Percentiles rank a stretch among this genome's conserved stretches.
Conservation (phyloP, 2,329 filamentous ascomycete species). For the Cladosporium sp. region DNA sequence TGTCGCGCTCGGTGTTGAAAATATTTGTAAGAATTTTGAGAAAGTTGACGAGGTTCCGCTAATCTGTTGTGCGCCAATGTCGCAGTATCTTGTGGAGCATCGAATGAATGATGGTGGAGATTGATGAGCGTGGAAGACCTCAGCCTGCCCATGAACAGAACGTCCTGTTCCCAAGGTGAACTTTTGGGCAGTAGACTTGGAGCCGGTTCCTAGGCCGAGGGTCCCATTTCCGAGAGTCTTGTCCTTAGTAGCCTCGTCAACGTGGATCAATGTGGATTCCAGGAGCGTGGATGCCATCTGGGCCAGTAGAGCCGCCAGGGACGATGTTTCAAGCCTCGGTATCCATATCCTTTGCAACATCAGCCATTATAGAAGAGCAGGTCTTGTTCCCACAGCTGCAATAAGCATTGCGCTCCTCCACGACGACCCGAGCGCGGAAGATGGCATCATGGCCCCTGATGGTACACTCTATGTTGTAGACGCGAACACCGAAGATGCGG, state of each 20-base stretch:
- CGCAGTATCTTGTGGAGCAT: too few species aligned
- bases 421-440: constrained; percentile 88
- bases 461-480: constrained; percentile 82
- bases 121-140: too few species aligned
- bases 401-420: constrained; percentile 84
- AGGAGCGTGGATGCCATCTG: constrained; percentile 71
- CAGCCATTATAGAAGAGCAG: constrained; percentile 73
- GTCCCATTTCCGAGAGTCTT: constrained; percentile 71
- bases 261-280: constrained; percentile 79
- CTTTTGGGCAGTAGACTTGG: constrained; percentile 33
- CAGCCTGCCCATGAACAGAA: too few species aligned
- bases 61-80: too few species aligned
- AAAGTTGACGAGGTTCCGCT: too few species aligned
- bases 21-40: too few species aligned
- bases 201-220: constrained; percentile 41
- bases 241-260: constrained; percentile 66
- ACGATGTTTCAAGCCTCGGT: constrained; percentile 85
- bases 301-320: constrained; percentile 65
- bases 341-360: constrained; percentile 72
- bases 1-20: too few species aligned
- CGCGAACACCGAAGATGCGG: constrained; percentile 86
- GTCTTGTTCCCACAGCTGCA: constrained; percentile 75
- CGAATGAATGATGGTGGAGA: too few species aligned
- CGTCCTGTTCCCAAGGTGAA: too few species aligned
- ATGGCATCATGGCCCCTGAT: constrained; percentile 91